Conservation (phyloP, 2,329 filamentous ascomycete species). For the Arachnomyces sp. region DNA sequence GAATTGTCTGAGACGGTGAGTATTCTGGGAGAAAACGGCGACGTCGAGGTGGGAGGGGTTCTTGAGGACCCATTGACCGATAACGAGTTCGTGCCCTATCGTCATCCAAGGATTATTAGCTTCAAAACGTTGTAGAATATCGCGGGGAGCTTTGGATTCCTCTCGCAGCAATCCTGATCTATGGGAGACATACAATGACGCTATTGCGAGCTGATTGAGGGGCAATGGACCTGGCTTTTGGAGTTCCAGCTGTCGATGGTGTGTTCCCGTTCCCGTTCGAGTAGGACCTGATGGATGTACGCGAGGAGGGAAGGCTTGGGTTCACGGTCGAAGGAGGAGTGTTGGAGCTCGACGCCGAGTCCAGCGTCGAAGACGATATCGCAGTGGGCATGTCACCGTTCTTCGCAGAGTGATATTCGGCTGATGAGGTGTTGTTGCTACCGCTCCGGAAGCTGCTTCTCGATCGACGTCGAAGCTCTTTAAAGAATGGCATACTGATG, state of each 20-base stretch:
- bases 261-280: slow-evolving; percentile 41
- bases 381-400: slow-evolving; percentile 55
- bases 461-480: slow-evolving; percentile 68
- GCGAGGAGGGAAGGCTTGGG: slow-evolving; percentile 58
- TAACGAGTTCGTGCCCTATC: slow-evolving; percentile 28
- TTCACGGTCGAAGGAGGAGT: slow-evolving; percentile 68
- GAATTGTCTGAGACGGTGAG: slow-evolving; percentile 72
- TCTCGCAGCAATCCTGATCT: background rate
- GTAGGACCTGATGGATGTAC: slow-evolving; percentile 46
- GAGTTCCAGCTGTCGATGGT: slow-evolving; percentile 36
- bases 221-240: slow-evolving; percentile 39
- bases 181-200: slow-evolving; percentile 29
- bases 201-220: slow-evolving; percentile 36
- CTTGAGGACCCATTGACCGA: slow-evolving; percentile 35
- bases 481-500: slow-evolving; percentile 55
- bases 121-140: too few relatives aligned
- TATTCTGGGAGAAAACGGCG: slow-evolving; percentile 73
- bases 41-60: slow-evolving; percentile 52
- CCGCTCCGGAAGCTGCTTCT: slow-evolving; percentile 64
- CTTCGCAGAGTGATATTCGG: slow-evolving; percentile 42
- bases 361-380: slow-evolving; percentile 55
- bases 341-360: slow-evolving; percentile 55
- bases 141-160: too few relatives aligned
- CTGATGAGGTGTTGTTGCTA: slow-evolving; percentile 48
- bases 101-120: too few relatives aligned